Evolutionary conservation across 192 early-diverging fungal genomes (phyloP).

Genomic region (Coemansia sp.): DNA sequence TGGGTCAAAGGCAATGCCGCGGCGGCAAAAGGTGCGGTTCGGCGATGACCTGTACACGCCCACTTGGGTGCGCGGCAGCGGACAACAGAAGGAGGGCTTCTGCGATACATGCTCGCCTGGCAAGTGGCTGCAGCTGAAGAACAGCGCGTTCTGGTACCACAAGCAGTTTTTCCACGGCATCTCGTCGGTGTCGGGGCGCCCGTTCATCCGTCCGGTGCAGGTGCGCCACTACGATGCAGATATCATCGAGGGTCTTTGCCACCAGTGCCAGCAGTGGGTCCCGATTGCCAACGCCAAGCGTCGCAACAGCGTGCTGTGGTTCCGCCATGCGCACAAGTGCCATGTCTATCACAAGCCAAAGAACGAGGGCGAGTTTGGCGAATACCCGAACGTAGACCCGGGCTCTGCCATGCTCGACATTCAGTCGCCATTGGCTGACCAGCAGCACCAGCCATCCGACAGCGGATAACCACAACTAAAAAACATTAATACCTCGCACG

Average conservation of each 20-base stretch:
- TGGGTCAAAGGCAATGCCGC: conserved; percentile 42
- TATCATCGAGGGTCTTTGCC: conserved; percentile 73
- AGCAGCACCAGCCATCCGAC: background rate
- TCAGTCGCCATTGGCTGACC: background rate
- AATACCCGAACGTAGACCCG: background rate
- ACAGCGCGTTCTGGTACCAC: conserved; percentile 86
- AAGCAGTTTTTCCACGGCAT: conserved; percentile 86
- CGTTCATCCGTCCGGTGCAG: conserved; percentile 69
- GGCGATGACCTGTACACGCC: conserved; percentile 76
- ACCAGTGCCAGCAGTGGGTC: conserved; percentile 81
- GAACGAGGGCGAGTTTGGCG: conserved; percentile 21
- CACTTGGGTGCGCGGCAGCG: conserved; percentile 72
- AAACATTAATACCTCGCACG: too few species aligned
- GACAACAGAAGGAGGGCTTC: conserved; percentile 74
- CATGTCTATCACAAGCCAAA: conserved; percentile 76
- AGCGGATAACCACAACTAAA: too few species aligned
- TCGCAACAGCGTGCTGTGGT: conserved; percentile 77
- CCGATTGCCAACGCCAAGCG: conserved; percentile 72
- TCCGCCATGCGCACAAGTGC: conserved; percentile 82
- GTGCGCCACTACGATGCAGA: conserved; percentile 65
- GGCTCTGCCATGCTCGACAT: background rate
- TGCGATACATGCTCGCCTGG: conserved; percentile 79
- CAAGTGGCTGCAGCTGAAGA: conserved; percentile 85
- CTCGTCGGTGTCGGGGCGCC: conserved; percentile 75
- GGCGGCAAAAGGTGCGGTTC: conserved; percentile 71